Evolutionary conservation across 2,329 filamentous ascomycete species (phyloP).

Genomic region (Xylaria polymorpha): DNA sequence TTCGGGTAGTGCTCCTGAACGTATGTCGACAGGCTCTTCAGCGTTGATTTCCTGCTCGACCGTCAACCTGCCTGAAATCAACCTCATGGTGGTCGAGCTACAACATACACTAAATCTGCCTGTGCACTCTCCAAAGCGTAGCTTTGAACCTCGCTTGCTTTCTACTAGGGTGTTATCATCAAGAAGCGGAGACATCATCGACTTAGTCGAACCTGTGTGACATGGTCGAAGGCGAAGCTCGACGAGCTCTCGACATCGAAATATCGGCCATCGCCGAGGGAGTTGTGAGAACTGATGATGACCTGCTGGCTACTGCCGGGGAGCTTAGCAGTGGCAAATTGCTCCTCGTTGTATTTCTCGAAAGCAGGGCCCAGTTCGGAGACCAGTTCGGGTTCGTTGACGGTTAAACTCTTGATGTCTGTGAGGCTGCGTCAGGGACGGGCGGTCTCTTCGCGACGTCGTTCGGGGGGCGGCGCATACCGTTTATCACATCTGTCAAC

Average conservation of each 20-base stretch:
- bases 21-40: conserved; percentile 81
- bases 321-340: conserved; percentile 88
- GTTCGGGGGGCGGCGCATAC: conserved; percentile 59
- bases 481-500: conserved; percentile 89
- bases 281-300: conserved; percentile 88
- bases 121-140: conserved; percentile 81
- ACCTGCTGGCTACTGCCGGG: conserved; percentile 86
- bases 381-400: conserved; percentile 74
- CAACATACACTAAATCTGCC: conserved; percentile 79
- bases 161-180: conserved; percentile 59
- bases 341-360: conserved; percentile 95
- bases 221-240: conserved; percentile 90
- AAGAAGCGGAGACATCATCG: neutral
- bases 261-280: conserved; percentile 82
- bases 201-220: conserved; percentile 69
- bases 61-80: conserved; percentile 39
- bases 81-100: neutral
- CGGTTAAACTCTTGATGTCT: conserved; percentile 92
- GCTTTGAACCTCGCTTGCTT: conserved; percentile 84
- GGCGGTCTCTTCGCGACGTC: conserved; percentile 11
- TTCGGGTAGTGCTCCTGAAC: conserved; percentile 89
- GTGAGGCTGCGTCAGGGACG: conserved; percentile 39
- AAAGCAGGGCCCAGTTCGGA: conserved; percentile 84
- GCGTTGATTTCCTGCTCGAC: conserved; percentile 76
- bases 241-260: conserved; percentile 90